Conservation (phyloP, 768 basidiomycete genomes). For the Dacryopinax primogenitus region DNA sequence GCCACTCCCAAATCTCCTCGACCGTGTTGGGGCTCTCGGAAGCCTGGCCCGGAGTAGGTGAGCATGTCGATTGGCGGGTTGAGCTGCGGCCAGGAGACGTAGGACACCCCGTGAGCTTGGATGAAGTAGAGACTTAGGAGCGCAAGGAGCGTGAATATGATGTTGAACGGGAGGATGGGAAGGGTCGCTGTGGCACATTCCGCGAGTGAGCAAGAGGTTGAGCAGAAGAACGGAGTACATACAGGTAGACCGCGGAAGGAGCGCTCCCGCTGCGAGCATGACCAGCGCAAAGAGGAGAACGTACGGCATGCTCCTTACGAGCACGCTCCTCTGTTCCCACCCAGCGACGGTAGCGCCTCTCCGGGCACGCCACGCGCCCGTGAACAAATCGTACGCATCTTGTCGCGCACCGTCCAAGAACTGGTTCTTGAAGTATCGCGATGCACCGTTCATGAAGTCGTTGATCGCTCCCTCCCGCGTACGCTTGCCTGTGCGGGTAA, state of each 20-base stretch:
- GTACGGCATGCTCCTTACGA: conserved; percentile 58
- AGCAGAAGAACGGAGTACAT: conserved; percentile 24
- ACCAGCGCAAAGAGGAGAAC: conserved; percentile 66
- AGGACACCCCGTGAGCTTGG: conserved; percentile 74
- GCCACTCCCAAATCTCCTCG: conserved; percentile 51
- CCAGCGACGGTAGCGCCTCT: conserved; percentile 37
- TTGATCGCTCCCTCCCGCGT: conserved; percentile 66
- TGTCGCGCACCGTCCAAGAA: conserved; percentile 91
- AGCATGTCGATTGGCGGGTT: conserved; percentile 66
- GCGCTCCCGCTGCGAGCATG: conserved; percentile 77
- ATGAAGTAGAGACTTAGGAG: conserved; percentile 55
- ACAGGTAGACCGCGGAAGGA: conserved; percentile 80
- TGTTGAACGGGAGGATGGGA: conserved; percentile 74
- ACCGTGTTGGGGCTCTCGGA: conserved; percentile 49
- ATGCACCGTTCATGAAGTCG: conserved; percentile 72
- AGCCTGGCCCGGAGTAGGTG: conserved; percentile 81
- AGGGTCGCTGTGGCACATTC: conserved; percentile 35
- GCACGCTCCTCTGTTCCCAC: conserved; percentile 12
- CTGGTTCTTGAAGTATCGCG: conserved; percentile 90
- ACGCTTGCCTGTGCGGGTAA: conserved; percentile 83
- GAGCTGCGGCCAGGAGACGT: conserved; percentile 88
- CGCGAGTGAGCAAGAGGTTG: neutral
- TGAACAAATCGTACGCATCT: conserved; percentile 91
- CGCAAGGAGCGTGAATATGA: conserved; percentile 55
- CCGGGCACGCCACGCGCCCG: conserved; percentile 80